phyloP scores from a whole-genome alignment of 768 basidiomycete genomes.

The Leccinum ochraceum region DNA sequence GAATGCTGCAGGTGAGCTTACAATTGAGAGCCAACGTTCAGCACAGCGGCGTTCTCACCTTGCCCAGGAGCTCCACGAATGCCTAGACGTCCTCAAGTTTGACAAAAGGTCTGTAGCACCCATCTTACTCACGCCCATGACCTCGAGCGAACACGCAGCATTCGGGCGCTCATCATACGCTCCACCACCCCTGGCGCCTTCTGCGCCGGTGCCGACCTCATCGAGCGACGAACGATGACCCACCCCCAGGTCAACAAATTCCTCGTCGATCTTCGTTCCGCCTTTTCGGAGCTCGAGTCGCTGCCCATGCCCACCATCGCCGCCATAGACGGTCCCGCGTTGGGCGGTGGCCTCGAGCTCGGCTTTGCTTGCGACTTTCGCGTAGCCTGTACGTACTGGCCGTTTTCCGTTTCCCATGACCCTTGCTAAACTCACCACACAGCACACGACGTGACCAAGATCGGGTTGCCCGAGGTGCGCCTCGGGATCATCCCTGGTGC shows the following conservation, averaged over 20 bases:
- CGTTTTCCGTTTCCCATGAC: slow-evolving; percentile 1
- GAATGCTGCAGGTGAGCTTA: slow-evolving; percentile 61
- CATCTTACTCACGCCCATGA: neutral
- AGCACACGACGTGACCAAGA: slow-evolving; percentile 74
- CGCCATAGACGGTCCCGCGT: slow-evolving; percentile 89
- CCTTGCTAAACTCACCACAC: slow-evolving; percentile 4
- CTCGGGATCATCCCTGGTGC: slow-evolving; percentile 90
- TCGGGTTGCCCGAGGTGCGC: slow-evolving; percentile 81
- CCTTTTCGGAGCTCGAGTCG: slow-evolving; percentile 74
- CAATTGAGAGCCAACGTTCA: neutral
- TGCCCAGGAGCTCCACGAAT: slow-evolving; percentile 67
- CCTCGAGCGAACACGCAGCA: slow-evolving; percentile 38
- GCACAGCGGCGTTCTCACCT: slow-evolving; percentile 3
- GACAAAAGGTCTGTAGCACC: slow-evolving; percentile 55
- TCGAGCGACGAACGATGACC: slow-evolving; percentile 83
- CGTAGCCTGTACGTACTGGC: slow-evolving; percentile 64
- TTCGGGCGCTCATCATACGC: slow-evolving; percentile 80
- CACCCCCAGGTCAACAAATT: slow-evolving; percentile 73
- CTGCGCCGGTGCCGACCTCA: slow-evolving; percentile 90
- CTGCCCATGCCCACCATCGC: slow-evolving; percentile 89
- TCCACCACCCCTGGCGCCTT: slow-evolving; percentile 79
- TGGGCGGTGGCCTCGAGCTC: slow-evolving; percentile 92
- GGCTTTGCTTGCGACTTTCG: slow-evolving; percentile 88
- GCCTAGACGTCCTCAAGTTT: slow-evolving; percentile 63
- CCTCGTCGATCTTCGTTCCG: slow-evolving; percentile 69